Conservation (phyloP, 139 green algal species). For the Coelastrella sp. region DNA sequence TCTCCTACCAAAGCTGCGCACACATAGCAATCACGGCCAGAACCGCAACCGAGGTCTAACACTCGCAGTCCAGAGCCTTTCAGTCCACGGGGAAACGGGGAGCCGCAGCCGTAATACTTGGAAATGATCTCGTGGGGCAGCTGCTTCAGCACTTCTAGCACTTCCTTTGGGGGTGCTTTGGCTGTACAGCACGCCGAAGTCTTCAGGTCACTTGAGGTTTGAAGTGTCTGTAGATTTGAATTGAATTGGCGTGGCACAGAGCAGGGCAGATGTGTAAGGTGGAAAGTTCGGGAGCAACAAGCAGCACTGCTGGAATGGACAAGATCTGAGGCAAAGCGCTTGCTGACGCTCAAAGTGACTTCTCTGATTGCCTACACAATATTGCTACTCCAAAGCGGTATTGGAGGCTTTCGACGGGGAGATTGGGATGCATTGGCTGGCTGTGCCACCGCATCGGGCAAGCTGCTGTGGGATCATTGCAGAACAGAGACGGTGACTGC, state of each 20-base stretch:
- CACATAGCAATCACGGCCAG: slow-evolving; percentile 95
- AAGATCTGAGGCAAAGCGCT: too few relatives aligned
- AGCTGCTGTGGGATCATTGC: too few relatives aligned
- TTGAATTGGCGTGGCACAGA: background rate
- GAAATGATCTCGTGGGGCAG: slow-evolving; percentile 69
- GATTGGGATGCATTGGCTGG: background rate
- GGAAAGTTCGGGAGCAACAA: too few relatives aligned
- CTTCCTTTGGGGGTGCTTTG: slow-evolving; percentile 61
- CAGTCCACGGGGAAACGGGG: slow-evolving; percentile 90
- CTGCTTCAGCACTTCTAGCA: slow-evolving; percentile 52
- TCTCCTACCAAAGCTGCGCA: slow-evolving; percentile 89
- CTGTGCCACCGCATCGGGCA: background rate
- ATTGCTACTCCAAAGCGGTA: too few relatives aligned
- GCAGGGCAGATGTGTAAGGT: background rate
- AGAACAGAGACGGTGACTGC: background rate
- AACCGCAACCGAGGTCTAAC: slow-evolving; percentile 84
- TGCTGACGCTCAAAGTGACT: too few relatives aligned
- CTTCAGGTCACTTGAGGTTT: slow-evolving; percentile 81
- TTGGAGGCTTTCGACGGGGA: too few relatives aligned
- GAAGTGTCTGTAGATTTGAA: slow-evolving; percentile 58
- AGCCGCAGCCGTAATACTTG: slow-evolving; percentile 95
- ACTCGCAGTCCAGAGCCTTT: slow-evolving; percentile 60
- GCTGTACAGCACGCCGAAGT: slow-evolving; percentile 90
- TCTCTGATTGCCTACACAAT: too few relatives aligned
- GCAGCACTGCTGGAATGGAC: too few relatives aligned